Percentiles rank a stretch among this genome's conserved stretches.
Conservation (phyloP, 2,329 filamentous ascomycete genomes). For the Coleophoma eucalyptorum region DNA sequence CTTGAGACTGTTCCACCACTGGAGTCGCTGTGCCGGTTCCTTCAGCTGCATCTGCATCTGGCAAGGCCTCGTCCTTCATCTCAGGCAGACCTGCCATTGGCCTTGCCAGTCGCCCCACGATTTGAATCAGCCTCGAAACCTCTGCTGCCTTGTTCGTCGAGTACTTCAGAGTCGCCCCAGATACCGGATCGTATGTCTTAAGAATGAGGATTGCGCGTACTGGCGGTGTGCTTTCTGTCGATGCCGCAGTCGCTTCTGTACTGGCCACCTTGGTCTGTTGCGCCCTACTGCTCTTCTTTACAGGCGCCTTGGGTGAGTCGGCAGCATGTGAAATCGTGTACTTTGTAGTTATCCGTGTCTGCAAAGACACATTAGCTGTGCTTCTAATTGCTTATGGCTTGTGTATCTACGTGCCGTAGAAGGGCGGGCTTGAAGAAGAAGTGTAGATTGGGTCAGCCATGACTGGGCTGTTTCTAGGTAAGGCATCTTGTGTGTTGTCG, state of each 20-base stretch:
- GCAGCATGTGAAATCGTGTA: conserved; percentile 65
- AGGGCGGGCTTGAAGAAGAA: conserved; percentile 83
- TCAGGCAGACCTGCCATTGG: conserved; percentile 56
- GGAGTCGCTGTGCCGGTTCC: conserved; percentile 15
- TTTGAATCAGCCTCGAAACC: conserved; percentile 74
- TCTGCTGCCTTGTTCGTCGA: conserved; percentile 87
- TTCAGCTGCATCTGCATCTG: conserved; percentile 14
- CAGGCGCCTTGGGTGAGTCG: conserved; percentile 15
- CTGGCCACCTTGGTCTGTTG: conserved; percentile 15
- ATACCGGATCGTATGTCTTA: conserved; percentile 84
- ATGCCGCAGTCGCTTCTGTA: conserved; percentile 29
- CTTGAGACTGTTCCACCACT: conserved; percentile 37
- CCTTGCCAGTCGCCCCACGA: conserved; percentile 72
- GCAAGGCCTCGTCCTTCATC: conserved; percentile 30
- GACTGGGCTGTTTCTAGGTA: conserved; percentile 79
- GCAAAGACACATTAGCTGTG: conserved; percentile 12
- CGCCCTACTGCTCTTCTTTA: conserved; percentile 20
- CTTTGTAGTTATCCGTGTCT: conserved; percentile 91
- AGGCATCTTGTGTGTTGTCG: conserved; percentile 55
- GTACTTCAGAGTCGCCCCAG: conserved; percentile 85
- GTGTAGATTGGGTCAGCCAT: conserved; percentile 84
- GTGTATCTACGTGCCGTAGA: conserved; percentile 60
- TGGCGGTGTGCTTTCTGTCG: conserved; percentile 21
- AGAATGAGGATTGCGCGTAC: conserved; percentile 70
- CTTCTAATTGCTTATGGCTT: neutral